Conservation (phyloP, 2,329 filamentous ascomycete genomes). For the Mycocentrospora acerina region DNA sequence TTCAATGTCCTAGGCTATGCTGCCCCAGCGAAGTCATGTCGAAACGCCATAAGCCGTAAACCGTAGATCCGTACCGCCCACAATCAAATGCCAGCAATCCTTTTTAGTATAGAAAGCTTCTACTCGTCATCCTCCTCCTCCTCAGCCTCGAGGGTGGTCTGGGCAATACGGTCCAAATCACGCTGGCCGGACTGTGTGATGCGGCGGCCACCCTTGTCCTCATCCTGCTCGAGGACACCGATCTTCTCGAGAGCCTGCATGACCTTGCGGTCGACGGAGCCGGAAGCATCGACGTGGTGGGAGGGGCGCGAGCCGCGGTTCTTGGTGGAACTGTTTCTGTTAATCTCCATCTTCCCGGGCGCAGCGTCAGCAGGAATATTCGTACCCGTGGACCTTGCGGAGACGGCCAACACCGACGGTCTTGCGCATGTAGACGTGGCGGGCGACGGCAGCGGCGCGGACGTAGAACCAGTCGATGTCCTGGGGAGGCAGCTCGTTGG, state of each 20-base stretch:
- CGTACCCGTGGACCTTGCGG: constrained; percentile 80
- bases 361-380: neutral
- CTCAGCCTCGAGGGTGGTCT: constrained; percentile 54
- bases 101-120: constrained; percentile 18
- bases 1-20: constrained; percentile 38
- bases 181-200: constrained; percentile 98
- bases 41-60: constrained; percentile 42
- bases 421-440: constrained; percentile 99
- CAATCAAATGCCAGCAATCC: constrained; percentile 29
- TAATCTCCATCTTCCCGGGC: constrained; percentile 4
- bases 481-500: constrained; percentile 97
- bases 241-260: constrained; percentile 99
- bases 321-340: constrained; percentile 64
- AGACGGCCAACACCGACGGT: constrained; percentile 98
- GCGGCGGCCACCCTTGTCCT: constrained; percentile 97
- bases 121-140: constrained; percentile 50
- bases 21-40: constrained; percentile 31
- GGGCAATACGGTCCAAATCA: constrained; percentile 82
- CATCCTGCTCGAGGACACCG: constrained; percentile 93
- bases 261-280: constrained; percentile 95
- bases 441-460: constrained; percentile 91
- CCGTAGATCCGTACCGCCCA: constrained; percentile 32
- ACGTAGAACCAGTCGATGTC: constrained; percentile 93
- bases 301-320: constrained; percentile 92
- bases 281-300: constrained; percentile 93